A percentile compares a stretch with the other conserved stretches of the same genome.
Conservation (phyloP, 352 stramenopile genomes). For the Phytophthora rubi region DNA sequence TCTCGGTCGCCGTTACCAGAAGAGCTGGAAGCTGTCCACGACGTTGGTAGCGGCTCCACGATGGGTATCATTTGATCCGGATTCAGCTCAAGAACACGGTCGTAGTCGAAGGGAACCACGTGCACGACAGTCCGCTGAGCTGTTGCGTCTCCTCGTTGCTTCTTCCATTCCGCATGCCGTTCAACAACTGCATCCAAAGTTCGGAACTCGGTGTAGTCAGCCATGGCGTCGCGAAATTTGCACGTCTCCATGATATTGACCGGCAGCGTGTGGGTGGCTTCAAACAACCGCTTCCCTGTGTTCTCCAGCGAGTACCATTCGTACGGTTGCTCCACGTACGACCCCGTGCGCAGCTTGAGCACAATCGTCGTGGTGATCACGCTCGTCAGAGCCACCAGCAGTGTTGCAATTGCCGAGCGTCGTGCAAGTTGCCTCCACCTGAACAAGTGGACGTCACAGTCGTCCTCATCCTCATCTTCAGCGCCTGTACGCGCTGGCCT, state of each 20-base stretch:
- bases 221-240: conserved; percentile 41
- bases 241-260: conserved; percentile 48
- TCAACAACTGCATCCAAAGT: conserved; percentile 44
- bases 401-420: conserved; percentile 30
- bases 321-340: conserved; percentile 56
- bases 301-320: conserved; percentile 63
- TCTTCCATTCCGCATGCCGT: conserved; percentile 11
- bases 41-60: conserved; percentile 25
- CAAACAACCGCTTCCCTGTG: conserved; percentile 50
- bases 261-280: conserved; percentile 32
- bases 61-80: conserved; percentile 39
- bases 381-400: conserved; percentile 26
- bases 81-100: conserved; percentile 44
- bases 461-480: conserved; percentile 29
- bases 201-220: conserved; percentile 16
- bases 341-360: conserved; percentile 59
- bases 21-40: conserved; percentile 22
- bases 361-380: conserved; percentile 37
- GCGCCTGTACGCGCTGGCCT: conserved; percentile 24
- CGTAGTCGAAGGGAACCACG: conserved; percentile 55
- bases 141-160: conserved; percentile 4
- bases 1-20: conserved; percentile 21
- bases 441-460: conserved; percentile 28
- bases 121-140: conserved; percentile 41
- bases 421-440: conserved; percentile 36